phyloP scores from a whole-genome alignment of 2,329 filamentous ascomycete species.

The Dothideomycetes sp. region DNA sequence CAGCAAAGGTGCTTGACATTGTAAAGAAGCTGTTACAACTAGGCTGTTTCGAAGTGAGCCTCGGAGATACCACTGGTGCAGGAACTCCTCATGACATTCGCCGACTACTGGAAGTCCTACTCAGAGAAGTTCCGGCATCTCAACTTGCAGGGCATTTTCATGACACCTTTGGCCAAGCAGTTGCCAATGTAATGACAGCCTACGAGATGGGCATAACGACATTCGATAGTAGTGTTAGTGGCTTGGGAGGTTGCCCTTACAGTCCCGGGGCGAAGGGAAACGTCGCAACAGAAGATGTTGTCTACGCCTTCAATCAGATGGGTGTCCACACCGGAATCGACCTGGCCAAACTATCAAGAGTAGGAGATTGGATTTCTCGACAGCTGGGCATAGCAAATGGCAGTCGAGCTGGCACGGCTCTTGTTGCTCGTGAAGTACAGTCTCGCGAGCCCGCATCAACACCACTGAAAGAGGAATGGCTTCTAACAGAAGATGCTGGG shows the following conservation, averaged over 20 bases:
- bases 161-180: conserved; percentile 75
- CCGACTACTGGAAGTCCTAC: conserved; percentile 52
- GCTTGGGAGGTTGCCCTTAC: conserved; percentile 76
- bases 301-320: conserved; percentile 62
- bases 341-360: conserved; percentile 52
- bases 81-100: conserved; percentile 66
- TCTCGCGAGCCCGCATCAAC: too few species aligned
- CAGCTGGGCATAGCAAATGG: conserved; percentile 53
- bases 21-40: conserved; percentile 62
- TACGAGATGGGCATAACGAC: conserved; percentile 66
- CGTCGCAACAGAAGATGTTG: conserved; percentile 72
- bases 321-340: conserved; percentile 67
- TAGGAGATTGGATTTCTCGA: conserved; percentile 61
- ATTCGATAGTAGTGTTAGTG: conserved; percentile 71
- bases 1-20: conserved; percentile 44
- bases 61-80: conserved; percentile 86
- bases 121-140: conserved; percentile 55
- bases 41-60: conserved; percentile 83
- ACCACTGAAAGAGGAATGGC: too few species aligned
- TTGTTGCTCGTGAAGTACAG: conserved; percentile 12
- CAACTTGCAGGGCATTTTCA: conserved; percentile 79
- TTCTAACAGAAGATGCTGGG: too few species aligned
- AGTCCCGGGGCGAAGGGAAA: conserved; percentile 79
- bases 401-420: conserved; percentile 54
- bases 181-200: conserved; percentile 68